Evolutionary conservation across 257 asterid species (phyloP).

Genomic region (Eucommia ulmoides): DNA sequence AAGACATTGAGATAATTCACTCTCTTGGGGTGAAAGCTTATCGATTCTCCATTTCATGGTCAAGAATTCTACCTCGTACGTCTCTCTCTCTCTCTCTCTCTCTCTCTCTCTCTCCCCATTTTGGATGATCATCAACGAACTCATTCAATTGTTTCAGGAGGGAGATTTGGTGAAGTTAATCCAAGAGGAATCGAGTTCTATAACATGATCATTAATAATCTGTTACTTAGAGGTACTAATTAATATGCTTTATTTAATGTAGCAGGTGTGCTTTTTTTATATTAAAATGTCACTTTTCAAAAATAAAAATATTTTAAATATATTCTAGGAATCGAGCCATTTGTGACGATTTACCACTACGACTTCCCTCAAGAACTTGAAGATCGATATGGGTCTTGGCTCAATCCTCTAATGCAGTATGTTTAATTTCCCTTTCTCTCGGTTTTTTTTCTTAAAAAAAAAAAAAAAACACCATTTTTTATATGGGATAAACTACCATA

Average conservation of each 20-base stretch:
- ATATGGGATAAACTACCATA: too few species aligned
- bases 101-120: too few species aligned
- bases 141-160: slow-evolving; percentile 10
- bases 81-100: too few species aligned
- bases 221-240: slow-evolving; percentile 11
- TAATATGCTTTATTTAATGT: too few species aligned
- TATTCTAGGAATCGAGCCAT: slow-evolving; percentile 12
- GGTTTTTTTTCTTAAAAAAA: not conserved
- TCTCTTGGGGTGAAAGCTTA: slow-evolving; percentile 57
- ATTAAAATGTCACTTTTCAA: too few species aligned
- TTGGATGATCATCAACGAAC: too few species aligned
- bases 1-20: slow-evolving; percentile 54
- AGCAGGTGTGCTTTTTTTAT: too few species aligned
- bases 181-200: slow-evolving; percentile 6
- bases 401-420: slow-evolving; percentile 8
- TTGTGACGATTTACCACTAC: slow-evolving; percentile 10
- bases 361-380: slow-evolving; percentile 18
- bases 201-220: slow-evolving; percentile 8
- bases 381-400: slow-evolving; percentile 11
- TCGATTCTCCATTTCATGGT: slow-evolving; percentile 81
- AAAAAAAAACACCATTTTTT: too few species aligned
- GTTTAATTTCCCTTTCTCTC: slow-evolving; percentile 4
- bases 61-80: slow-evolving; percentile 77
- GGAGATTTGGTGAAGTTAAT: slow-evolving; percentile 6
- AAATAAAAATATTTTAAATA: too few species aligned